These are phyloP conservation scores for Populus davidiana DNA, from an alignment of 345 rosid genomes.

Conservation along the genomic window DNA sequence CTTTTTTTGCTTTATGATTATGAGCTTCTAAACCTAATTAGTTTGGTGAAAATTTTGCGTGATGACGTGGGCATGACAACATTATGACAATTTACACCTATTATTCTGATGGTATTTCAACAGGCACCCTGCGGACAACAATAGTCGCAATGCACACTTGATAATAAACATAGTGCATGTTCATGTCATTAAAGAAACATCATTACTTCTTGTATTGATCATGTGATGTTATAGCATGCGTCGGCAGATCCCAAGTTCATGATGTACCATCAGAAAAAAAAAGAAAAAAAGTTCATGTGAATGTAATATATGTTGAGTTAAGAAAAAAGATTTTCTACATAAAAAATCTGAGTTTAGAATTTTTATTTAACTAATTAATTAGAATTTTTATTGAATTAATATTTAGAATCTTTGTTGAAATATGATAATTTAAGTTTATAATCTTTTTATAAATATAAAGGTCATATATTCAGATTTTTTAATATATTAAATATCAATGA, in stretches of 20 bases:
- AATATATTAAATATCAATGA: no score
- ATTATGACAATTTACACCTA: neutral
- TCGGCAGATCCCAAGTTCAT: slow-evolving; percentile 6
- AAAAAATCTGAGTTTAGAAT: no score
- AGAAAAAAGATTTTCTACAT: no score
- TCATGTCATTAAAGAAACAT: neutral
- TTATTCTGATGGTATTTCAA: neutral
- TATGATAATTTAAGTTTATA: no score
- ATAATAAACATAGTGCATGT: slow-evolving; percentile 5
- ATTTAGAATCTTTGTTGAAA: no score
- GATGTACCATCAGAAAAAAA: neutral
- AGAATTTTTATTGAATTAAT: no score
- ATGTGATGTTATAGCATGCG: slow-evolving; percentile 6
- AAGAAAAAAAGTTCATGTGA: no score
- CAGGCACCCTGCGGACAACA: neutral
- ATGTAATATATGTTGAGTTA: no score
- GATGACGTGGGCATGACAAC: slow-evolving; percentile 5
- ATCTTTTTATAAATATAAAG: no score
- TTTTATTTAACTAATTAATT: no score
- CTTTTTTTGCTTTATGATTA: neutral
- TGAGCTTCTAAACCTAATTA: neutral
- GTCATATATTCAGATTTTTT: no score
- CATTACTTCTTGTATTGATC: neutral
- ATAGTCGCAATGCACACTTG: neutral
- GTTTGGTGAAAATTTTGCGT: neutral